These are phyloP conservation scores for Myriosclerotinia curreyana DNA, from an alignment of 2,329 filamentous ascomycete genomes.

Conservation along the genomic window DNA sequence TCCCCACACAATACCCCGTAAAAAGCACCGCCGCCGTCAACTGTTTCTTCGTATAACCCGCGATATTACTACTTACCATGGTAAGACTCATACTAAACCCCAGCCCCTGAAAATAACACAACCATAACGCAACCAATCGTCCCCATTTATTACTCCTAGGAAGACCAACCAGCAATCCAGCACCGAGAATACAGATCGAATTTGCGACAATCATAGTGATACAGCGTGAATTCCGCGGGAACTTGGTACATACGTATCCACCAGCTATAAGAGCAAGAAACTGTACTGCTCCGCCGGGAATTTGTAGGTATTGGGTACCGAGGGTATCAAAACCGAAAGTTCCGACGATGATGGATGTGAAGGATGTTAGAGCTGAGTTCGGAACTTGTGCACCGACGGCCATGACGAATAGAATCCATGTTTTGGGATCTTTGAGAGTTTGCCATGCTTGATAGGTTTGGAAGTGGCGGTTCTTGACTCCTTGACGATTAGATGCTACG, in stretches of 20 bases:
- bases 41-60: conserved; percentile 55
- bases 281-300: conserved; percentile 57
- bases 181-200: conserved; percentile 52
- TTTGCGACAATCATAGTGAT: conserved; percentile 56
- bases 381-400: conserved; percentile 52
- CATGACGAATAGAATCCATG: conserved; percentile 56
- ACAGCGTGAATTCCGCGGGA: conserved; percentile 49
- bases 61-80: conserved; percentile 52
- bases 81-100: conserved; percentile 54
- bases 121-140: conserved; percentile 54
- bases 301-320: conserved; percentile 56
- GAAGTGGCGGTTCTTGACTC: conserved; percentile 53
- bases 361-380: conserved; percentile 55
- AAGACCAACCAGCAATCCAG: conserved; percentile 51
- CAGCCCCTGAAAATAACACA: conserved; percentile 53
- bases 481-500: conserved; percentile 50
- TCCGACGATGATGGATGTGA: conserved; percentile 34
- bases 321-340: conserved; percentile 43
- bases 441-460: conserved; percentile 48
- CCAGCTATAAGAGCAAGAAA: conserved; percentile 52
- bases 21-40: conserved; percentile 51
- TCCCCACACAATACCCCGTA: conserved; percentile 52
- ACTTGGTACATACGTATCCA: conserved; percentile 52
- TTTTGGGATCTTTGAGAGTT: conserved; percentile 53
- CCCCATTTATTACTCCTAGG: conserved; percentile 54